Percentiles rank a stretch among this genome's conserved stretches.
Evolutionary conservation across 2,329 filamentous ascomycete species (phyloP).

Genomic region (Curvularia spicifera): DNA sequence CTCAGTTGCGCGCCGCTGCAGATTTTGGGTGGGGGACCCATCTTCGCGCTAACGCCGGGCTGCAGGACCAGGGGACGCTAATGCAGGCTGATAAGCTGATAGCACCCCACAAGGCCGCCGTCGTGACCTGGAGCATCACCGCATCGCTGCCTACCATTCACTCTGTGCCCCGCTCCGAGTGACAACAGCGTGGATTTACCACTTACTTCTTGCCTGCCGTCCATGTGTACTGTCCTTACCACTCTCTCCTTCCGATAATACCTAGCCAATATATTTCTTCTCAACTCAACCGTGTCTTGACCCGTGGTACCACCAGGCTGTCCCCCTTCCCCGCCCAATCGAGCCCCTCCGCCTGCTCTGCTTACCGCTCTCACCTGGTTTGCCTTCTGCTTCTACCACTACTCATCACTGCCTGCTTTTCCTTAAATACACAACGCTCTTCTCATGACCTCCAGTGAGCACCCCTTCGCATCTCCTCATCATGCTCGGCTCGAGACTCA

Average conservation of each 20-base stretch:
- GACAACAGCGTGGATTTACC: not conserved
- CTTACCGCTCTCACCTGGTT: not conserved
- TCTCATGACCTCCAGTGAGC: conserved; percentile 28
- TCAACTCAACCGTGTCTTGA: conserved; percentile 6
- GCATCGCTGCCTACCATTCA: conserved; percentile 6
- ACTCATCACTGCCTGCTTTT: not conserved
- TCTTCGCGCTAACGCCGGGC: conserved; percentile 4
- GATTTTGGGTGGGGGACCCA: conserved; percentile 33
- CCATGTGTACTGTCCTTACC: not conserved
- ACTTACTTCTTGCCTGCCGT: not conserved
- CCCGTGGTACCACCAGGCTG: conserved; percentile 9
- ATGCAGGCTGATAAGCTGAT: conserved; percentile 33
- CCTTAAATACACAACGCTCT: not conserved
- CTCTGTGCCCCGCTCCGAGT: conserved; percentile 15
- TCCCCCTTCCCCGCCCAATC: conserved; percentile 14
- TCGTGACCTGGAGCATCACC: conserved; percentile 19
- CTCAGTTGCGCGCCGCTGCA: conserved; percentile 28
- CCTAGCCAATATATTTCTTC: not conserved
- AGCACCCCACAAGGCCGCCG: conserved; percentile 20
- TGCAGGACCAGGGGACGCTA: conserved; percentile 22
- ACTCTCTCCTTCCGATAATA: not conserved
- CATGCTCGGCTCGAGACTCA: conserved; percentile 6
- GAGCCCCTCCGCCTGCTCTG: conserved; percentile 18
- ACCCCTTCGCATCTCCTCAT: not conserved
- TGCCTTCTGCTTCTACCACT: not conserved